A percentile compares a stretch with the other conserved stretches of the same genome.
Evolutionary conservation across 441 rosid genomes (phyloP).

Genomic region (Pelargonium citronellum): DNA sequence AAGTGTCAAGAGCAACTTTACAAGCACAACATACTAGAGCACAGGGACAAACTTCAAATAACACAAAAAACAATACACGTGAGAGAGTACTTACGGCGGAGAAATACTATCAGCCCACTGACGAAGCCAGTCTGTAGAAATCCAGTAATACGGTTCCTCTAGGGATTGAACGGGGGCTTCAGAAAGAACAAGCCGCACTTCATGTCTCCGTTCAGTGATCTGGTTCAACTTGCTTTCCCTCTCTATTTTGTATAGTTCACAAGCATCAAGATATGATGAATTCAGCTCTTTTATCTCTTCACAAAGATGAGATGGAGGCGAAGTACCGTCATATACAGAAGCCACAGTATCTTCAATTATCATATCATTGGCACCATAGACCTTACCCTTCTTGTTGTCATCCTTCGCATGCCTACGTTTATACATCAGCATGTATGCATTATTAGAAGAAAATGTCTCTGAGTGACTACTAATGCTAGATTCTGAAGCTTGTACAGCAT

Average conservation of each 20-base stretch:
- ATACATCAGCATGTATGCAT: constrained; percentile 96
- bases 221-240: constrained; percentile 53
- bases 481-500: constrained; percentile 42
- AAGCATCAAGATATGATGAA: constrained; percentile 51
- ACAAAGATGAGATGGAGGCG: constrained; percentile 65
- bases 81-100: constrained; percentile 61
- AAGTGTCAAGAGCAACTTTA: constrained; percentile 2
- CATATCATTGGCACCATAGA: constrained; percentile 25
- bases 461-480: constrained; percentile 32
- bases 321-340: constrained; percentile 35
- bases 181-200: constrained; percentile 75
- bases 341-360: constrained; percentile 35
- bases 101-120: constrained; percentile 74
- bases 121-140: constrained; percentile 86
- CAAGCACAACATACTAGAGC: constrained; percentile 11
- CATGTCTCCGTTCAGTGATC: constrained; percentile 62
- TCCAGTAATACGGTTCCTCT: constrained; percentile 72
- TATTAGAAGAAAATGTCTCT: constrained; percentile 74
- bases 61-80: constrained; percentile 11
- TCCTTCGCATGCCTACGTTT: constrained; percentile 51
- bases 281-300: constrained; percentile 54
- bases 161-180: constrained; percentile 70
- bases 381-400: constrained; percentile 30
- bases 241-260: constrained; percentile 51
- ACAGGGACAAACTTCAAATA: constrained; percentile 9